These are phyloP conservation scores for Borovskyia barvae DNA, from an alignment of 208 protist species.

Conservation along the genomic window DNA sequence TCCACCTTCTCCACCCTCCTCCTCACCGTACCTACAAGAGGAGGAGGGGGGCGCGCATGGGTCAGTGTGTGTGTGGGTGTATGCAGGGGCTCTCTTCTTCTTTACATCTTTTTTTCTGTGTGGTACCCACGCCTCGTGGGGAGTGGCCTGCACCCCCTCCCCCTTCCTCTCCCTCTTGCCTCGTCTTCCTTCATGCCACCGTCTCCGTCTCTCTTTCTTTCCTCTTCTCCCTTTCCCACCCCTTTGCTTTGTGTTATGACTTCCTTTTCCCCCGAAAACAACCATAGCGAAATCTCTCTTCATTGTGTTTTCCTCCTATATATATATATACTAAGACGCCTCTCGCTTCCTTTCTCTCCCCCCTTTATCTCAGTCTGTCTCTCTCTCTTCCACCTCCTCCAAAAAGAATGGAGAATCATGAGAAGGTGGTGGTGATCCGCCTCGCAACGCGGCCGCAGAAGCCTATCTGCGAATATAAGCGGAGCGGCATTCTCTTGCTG, in stretches of 20 bases:
- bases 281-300: too few species aligned
- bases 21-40: too few species aligned
- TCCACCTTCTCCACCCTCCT: too few species aligned
- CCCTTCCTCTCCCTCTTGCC: background rate
- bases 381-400: too few species aligned
- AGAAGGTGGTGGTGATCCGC: slow-evolving; percentile 23
- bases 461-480: slow-evolving; percentile 28
- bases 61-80: too few species aligned
- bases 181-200: background rate
- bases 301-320: too few species aligned
- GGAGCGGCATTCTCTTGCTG: slow-evolving; percentile 32
- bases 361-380: too few species aligned
- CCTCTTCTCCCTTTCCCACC: background rate
- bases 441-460: slow-evolving; percentile 21
- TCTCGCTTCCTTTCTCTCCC: too few species aligned
- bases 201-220: slow-evolving; percentile 4
- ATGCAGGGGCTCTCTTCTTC: too few species aligned
- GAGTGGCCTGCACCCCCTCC: background rate
- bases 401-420: slow-evolving; percentile 11
- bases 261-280: too few species aligned
- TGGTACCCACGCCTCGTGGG: background rate
- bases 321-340: too few species aligned
- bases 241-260: background rate
- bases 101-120: background rate
- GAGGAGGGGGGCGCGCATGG: too few species aligned